A percentile compares a stretch with the other conserved stretches of the same genome.
Evolutionary conservation across 805 yeast genomes (phyloP).

Genomic region (Torulaspora indica): DNA sequence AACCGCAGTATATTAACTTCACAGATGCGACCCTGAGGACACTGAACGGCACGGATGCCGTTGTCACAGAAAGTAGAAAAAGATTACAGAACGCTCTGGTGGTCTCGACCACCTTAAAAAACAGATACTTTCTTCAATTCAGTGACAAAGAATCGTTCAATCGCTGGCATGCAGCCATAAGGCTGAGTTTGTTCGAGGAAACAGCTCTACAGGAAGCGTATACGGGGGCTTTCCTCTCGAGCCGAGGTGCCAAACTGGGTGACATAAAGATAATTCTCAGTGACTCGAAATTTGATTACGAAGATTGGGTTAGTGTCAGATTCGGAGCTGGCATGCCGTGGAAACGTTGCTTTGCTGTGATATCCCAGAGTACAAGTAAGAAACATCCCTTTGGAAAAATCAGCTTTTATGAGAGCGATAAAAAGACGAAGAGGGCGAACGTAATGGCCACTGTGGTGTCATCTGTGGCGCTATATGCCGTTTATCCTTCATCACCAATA

Average conservation of each 20-base stretch:
- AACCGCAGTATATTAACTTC: conserved; percentile 84
- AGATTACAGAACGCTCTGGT: conserved; percentile 72
- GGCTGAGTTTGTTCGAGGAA: conserved; percentile 77
- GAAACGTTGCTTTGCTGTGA: conserved; percentile 88
- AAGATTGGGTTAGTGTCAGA: conserved; percentile 91
- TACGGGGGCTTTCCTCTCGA: conserved; percentile 87
- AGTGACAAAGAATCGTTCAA: conserved; percentile 57
- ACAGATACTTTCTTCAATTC: conserved; percentile 78
- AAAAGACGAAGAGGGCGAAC: conserved; percentile 57
- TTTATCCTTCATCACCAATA: conserved; percentile 81
- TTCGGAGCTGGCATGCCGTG: conserved; percentile 98
- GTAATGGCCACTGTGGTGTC: conserved; percentile 75
- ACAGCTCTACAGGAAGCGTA: conserved; percentile 87
- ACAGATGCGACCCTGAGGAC: conserved; percentile 85
- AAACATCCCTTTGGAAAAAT: conserved; percentile 54
- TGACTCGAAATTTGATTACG: conserved; percentile 79
- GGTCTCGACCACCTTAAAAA: conserved; percentile 89
- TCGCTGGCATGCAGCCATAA: conserved; percentile 78
- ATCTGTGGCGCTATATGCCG: conserved; percentile 74
- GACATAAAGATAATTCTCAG: conserved; percentile 83
- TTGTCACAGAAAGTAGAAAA: conserved; percentile 44
- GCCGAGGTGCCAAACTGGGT: conserved; percentile 82
- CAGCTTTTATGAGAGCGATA: conserved; percentile 77
- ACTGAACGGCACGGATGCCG: conserved; percentile 56
- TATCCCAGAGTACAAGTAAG: conserved; percentile 58